Evolutionary conservation across 768 basidiomycete genomes (phyloP).

Genomic region (Rhizopogon roseolus): DNA sequence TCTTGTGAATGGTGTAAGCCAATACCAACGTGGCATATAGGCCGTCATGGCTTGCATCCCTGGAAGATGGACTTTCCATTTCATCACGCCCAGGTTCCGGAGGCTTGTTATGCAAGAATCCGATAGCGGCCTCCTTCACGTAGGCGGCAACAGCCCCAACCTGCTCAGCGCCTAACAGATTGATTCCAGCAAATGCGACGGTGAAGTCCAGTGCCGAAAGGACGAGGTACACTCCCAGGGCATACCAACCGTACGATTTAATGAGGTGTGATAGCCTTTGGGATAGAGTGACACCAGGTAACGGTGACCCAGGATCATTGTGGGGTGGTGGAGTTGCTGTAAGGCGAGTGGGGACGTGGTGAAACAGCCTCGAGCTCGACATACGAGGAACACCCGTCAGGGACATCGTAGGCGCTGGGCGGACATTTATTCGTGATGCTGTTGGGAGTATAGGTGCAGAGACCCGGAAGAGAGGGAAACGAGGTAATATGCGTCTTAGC

Average conservation of each 20-base stretch:
- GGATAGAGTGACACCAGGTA: constrained; percentile 53
- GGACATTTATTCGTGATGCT: constrained; percentile 31
- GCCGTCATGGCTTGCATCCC: constrained; percentile 53
- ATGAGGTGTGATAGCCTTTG: constrained; percentile 78
- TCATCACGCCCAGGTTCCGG: constrained; percentile 68
- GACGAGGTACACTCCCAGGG: constrained; percentile 82
- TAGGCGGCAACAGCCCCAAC: constrained; percentile 65
- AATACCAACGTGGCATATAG: constrained; percentile 90
- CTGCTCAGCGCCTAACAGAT: constrained; percentile 85
- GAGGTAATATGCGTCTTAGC: constrained; percentile 37
- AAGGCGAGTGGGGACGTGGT: constrained; percentile 44
- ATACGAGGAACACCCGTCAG: constrained; percentile 26
- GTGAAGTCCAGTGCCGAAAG: constrained; percentile 77
- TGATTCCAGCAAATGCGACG: constrained; percentile 79
- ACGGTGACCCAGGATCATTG: constrained; percentile 10
- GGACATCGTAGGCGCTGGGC: constrained; percentile 21
- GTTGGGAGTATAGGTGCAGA: constrained; percentile 48
- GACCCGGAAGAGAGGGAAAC: constrained; percentile 42
- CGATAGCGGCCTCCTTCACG: constrained; percentile 44
- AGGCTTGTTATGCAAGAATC: constrained; percentile 46
- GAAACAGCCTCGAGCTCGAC: constrained; percentile 41
- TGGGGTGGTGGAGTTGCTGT: constrained; percentile 24
- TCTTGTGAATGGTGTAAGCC: constrained; percentile 97
- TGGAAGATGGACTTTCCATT: constrained; percentile 37
- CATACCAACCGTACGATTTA: constrained; percentile 94